Base-by-base conservation (phyloP, 257 asterid species). In the Avicennia marina region DNA sequence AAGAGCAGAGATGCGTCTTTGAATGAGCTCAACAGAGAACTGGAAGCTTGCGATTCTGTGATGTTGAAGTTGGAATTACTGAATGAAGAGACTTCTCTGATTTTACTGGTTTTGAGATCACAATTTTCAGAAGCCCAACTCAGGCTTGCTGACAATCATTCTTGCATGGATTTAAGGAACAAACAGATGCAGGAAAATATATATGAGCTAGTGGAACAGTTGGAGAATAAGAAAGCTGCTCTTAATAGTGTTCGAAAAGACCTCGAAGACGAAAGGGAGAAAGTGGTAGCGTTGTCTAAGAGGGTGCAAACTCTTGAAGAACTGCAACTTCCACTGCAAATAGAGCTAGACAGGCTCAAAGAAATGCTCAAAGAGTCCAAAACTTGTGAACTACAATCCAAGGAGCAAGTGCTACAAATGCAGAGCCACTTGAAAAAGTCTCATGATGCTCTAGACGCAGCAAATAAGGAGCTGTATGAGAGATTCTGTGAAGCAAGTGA, bases 381-480 rank as follows among this genome's bases (percentile, higher is more conserved):
- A 11, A 36, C 60, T 41, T 41, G 72, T 33, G 75, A 51, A 53
- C 13, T 42, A 48, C 78, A 57, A 27, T 63, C 86, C 9, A 70
- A 84, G 64, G 81, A 82, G 77, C 80, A 79, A 51, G 70, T 78
- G 61, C 40, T 72, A 63, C 72, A 53, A 63, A 64, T 85, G 67
- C 81, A 73, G 71, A 58, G 63, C 22, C 81, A 84, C 65, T 66
- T 81, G 84, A 61, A 67, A 51, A 72, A 73, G 63, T 81, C 74
- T 19, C 59, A 51, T 11, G 81, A 68, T 45, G 86, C 85, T 62
- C 70, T 89, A 54, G 80, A 75, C 27, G 63, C 74, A 72, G 90
- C 96, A 42, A 78, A 87, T 11, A 78, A 75, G 25, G 95, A 85
- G 67, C 72, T 91, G 42, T 69, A 75, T 58, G 93, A 78, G 43